Conservation (phyloP, 768 basidiomycete species). For the Jaapia argillacea region DNA sequence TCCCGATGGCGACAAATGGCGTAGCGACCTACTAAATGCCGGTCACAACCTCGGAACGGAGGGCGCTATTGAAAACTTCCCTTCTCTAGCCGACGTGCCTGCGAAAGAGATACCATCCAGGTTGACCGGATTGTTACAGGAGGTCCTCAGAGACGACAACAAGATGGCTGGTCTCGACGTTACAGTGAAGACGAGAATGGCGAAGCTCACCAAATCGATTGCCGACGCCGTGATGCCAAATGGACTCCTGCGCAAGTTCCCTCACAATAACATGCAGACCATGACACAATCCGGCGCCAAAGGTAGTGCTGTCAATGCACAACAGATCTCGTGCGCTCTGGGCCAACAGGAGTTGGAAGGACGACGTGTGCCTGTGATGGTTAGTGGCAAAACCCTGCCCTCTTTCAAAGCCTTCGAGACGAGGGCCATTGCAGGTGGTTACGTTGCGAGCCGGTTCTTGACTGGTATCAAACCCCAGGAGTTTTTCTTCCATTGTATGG, state of each 20-base stretch:
- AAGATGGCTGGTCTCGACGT: slow-evolving; percentile 97
- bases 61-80: slow-evolving; percentile 87
- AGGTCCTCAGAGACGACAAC: slow-evolving; percentile 87
- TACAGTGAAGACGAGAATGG: slow-evolving; percentile 78
- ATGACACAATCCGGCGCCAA: slow-evolving; percentile 99
- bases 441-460: slow-evolving; percentile 96
- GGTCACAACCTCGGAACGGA: slow-evolving; percentile 71
- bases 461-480: slow-evolving; percentile 98
- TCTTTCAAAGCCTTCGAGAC: slow-evolving; percentile 97
- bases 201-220: slow-evolving; percentile 83
- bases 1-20: slow-evolving; percentile 60
- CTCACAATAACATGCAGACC: slow-evolving; percentile 97
- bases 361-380: slow-evolving; percentile 97
- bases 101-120: slow-evolving; percentile 44
- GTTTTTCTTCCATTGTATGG: slow-evolving; percentile 99
- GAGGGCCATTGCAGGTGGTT: slow-evolving; percentile 96
- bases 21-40: slow-evolving; percentile 55
- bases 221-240: slow-evolving; percentile 81
- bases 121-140: slow-evolving; percentile 67
- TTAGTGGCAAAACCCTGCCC: slow-evolving; percentile 96
- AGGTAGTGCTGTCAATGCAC: slow-evolving; percentile 93
- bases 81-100: slow-evolving; percentile 47
- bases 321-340: slow-evolving; percentile 95
- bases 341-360: slow-evolving; percentile 98
- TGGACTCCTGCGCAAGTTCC: slow-evolving; percentile 87